Base-by-base conservation (phyloP, 2,329 filamentous ascomycete species). In the Fusarium coffeatum region DNA sequence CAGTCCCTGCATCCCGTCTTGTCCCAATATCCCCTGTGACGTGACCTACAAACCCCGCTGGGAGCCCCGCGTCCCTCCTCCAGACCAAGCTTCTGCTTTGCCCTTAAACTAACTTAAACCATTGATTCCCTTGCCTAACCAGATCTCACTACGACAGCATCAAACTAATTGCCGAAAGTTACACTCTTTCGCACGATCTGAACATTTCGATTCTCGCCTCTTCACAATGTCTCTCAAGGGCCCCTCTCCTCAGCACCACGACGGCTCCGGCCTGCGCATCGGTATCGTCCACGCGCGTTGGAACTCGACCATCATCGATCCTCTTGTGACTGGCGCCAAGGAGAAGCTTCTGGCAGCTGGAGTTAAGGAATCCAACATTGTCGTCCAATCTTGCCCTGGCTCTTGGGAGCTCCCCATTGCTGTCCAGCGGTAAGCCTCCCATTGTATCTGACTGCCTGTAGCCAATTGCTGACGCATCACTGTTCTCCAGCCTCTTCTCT, bases 271-370 rank as follows among this genome's bases (percentile, higher is more conserved):
- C 76, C 88, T 99, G 70, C 93, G 96, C 78, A 91, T 99, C 78
- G 95, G 92, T 78, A 98, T 99, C 78, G 88, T 99, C 63, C 96
- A 98, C 83, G 95, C 95, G 63, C 90, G 96, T 76, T 99, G 96
- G 96, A 99, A 99, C 84, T 87, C 86, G 71, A 87, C 87, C 72
- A 93, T 99, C 79, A 97, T 98, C 81, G 90, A 92, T 63, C 90
- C 93, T 55, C 89, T 99, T 60, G 87, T 99, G 66, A 85, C 87
- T 55, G 96, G 96, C 71, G 89, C 93, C 47, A 93, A 91, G 81
- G 90, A 91, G 74, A 91, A 91, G 78, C 89, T 99, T 59, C 83
- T 91, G 34, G 88, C 88, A 45, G 89, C 91, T 55, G 96, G 96
- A 58, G 95, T 99, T 59, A 90, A 90, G 79, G 90, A 94, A 77